Evolutionary conservation across 164 flowering plant genomes (phyloP).

Genomic region (Vitis labrusca): DNA sequence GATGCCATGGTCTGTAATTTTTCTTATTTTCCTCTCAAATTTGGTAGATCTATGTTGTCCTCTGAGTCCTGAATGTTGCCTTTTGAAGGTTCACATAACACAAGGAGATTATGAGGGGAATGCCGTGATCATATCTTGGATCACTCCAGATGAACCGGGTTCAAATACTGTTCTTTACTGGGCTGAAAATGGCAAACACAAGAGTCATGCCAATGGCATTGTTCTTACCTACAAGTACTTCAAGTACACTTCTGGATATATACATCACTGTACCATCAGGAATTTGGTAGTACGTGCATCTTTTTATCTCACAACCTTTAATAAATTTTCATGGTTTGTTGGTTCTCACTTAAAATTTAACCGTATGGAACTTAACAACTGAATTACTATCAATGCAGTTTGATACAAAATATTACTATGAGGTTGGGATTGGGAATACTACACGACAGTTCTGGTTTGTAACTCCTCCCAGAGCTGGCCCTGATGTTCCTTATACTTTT

Average conservation of each 20-base stretch:
- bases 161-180: conserved; percentile 3
- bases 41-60: too few relatives aligned
- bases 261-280: conserved; percentile 24
- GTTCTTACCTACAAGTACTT: conserved; percentile 13
- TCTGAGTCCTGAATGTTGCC: too few relatives aligned
- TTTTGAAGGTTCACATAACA: conserved; percentile 6
- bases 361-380: too few relatives aligned
- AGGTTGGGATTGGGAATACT: conserved; percentile 26
- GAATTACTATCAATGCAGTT: conserved; percentile 18
- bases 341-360: too few relatives aligned
- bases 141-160: neutral
- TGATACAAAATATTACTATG: conserved; percentile 37
- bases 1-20: too few relatives aligned
- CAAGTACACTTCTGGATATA: conserved; percentile 26
- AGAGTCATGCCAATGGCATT: neutral
- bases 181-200: neutral
- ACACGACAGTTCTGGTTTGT: conserved; percentile 24
- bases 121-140: conserved; percentile 8
- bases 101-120: conserved; percentile 14
- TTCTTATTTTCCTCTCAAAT: too few relatives aligned
- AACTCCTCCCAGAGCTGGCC: conserved; percentile 30
- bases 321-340: neutral
- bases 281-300: conserved; percentile 12
- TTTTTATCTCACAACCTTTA: too few relatives aligned
- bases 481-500: conserved; percentile 38